These are phyloP conservation scores for Scutellaria baicalensis DNA, from an alignment of 257 asterid species.

Conservation along the genomic window DNA sequence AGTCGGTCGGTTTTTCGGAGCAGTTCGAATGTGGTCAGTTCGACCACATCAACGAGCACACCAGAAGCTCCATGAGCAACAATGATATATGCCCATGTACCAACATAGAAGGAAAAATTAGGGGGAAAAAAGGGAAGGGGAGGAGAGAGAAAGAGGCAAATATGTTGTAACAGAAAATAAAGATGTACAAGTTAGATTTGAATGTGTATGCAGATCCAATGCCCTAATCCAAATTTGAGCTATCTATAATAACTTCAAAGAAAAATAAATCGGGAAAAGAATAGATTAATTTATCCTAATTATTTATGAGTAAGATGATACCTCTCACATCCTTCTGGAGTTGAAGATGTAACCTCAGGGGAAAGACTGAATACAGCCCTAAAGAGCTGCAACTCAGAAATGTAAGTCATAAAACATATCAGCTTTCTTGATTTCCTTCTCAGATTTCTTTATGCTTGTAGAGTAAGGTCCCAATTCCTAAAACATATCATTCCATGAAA, in stretches of 20 bases:
- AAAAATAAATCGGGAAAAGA: background rate
- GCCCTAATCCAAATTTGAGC: background rate
- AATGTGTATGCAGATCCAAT: background rate
- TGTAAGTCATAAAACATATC: conserved; percentile 51
- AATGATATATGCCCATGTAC: background rate
- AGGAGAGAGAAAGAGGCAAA: background rate
- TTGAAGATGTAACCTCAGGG: conserved; percentile 37
- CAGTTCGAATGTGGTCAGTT: too few species aligned
- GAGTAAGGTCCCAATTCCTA: conserved; percentile 95
- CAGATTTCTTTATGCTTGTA: conserved; percentile 67
- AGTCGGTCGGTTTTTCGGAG: too few species aligned
- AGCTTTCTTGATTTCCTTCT: conserved; percentile 90
- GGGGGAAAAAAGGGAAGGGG: too few species aligned
- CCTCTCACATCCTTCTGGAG: conserved; percentile 65
- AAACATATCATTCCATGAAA: conserved; percentile 16
- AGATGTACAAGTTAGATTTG: background rate
- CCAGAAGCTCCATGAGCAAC: background rate
- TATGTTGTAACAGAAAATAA: background rate
- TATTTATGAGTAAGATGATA: conserved; percentile 4
- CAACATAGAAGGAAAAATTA: background rate
- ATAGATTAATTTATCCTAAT: background rate
- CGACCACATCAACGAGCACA: too few species aligned
- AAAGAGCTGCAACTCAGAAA: conserved; percentile 75
- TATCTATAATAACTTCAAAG: background rate
- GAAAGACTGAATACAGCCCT: conserved; percentile 76